Percentiles rank a stretch among this genome's conserved stretches.
These are phyloP conservation scores for Candida boleticola DNA, from an alignment of 805 yeast species.

Conservation along the genomic window DNA sequence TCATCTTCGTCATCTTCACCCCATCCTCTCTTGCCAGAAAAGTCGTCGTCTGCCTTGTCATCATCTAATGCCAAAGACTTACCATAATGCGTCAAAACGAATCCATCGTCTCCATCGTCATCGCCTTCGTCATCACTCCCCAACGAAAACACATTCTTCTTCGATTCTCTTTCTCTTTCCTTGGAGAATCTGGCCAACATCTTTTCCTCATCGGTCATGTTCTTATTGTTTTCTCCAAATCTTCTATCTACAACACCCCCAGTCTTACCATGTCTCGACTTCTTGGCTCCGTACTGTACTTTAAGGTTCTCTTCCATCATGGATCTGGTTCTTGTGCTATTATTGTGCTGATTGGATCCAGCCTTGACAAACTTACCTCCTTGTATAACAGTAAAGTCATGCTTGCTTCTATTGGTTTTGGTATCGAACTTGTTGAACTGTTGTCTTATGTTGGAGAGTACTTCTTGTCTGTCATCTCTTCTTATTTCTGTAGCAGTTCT, in stretches of 20 bases:
- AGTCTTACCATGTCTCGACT: conserved; percentile 60
- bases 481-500: conserved; percentile 60
- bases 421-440: conserved; percentile 90
- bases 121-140: conserved; percentile 75
- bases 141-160: conserved; percentile 46
- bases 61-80: conserved; percentile 61
- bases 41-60: conserved; percentile 36
- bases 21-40: conserved; percentile 29
- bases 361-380: conserved; percentile 43
- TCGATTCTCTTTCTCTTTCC: conserved; percentile 69
- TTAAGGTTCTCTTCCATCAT: conserved; percentile 41
- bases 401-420: conserved; percentile 65
- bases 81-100: conserved; percentile 76
- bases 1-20: conserved; percentile 36
- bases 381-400: conserved; percentile 43
- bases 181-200: conserved; percentile 93
- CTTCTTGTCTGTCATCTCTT: conserved; percentile 61
- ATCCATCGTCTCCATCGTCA: conserved; percentile 42
- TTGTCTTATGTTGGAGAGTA: conserved; percentile 60
- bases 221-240: conserved; percentile 80
- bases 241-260: conserved; percentile 84
- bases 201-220: conserved; percentile 81
- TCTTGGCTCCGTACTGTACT: conserved; percentile 65
- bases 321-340: conserved; percentile 30
- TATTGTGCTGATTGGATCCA: conserved; percentile 38